Conservation (phyloP, 108 stramenopile genomes). For the Skeletonema potamos region DNA sequence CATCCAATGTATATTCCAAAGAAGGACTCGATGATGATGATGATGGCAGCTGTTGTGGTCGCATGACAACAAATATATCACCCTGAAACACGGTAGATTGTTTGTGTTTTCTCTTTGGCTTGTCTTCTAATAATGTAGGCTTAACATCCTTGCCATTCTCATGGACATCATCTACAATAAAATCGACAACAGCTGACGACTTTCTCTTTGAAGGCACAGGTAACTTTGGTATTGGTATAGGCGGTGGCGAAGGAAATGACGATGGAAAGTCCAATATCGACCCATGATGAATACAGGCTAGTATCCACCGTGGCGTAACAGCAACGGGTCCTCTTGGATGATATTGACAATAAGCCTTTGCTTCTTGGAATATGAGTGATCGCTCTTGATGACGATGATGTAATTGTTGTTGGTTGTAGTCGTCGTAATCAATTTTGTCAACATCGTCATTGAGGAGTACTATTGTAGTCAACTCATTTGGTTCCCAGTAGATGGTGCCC, state of each 20-base stretch:
- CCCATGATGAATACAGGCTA: conserved; percentile 35
- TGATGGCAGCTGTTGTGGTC: conserved; percentile 12
- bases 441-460: conserved; percentile 61
- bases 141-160: background rate
- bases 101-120: background rate
- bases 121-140: background rate
- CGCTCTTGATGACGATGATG: conserved; percentile 19
- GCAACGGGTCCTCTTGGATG: conserved; percentile 62
- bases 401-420: background rate
- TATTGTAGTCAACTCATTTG: conserved; percentile 59
- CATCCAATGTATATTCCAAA: conserved; percentile 6
- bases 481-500: conserved; percentile 72
- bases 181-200: background rate
- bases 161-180: background rate
- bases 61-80: conserved; percentile 56
- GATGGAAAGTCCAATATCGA: background rate
- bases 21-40: background rate
- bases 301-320: conserved; percentile 62
- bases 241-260: background rate
- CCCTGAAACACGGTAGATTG: conserved; percentile 54
- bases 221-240: conserved; percentile 7
- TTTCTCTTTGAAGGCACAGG: background rate
- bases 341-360: conserved; percentile 38
- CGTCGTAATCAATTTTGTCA: conserved; percentile 36
- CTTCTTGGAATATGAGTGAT: conserved; percentile 30